Conservation (phyloP, 768 basidiomycete species). For the Porpolomopsis calyptriformis region DNA sequence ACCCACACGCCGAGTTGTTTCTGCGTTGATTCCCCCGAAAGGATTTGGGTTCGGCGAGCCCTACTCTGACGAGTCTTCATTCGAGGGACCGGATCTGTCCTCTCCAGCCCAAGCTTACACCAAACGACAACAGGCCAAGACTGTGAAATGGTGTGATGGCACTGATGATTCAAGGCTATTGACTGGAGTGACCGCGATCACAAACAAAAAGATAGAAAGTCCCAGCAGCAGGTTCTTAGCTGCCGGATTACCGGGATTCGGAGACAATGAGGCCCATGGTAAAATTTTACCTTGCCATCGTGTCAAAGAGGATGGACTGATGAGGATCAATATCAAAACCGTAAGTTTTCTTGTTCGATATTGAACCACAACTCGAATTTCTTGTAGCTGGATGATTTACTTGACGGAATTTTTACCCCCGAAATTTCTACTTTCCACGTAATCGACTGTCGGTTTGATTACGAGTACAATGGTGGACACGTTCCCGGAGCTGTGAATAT, state of each 20-base stretch:
- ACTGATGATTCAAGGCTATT: conserved; percentile 71
- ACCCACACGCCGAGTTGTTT: conserved; percentile 62
- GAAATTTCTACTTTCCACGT: conserved; percentile 63
- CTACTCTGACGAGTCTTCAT: conserved; percentile 46
- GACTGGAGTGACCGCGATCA: conserved; percentile 52
- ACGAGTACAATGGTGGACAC: conserved; percentile 92
- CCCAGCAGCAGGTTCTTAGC: conserved; percentile 47
- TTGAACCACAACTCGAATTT: neutral
- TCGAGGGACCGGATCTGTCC: conserved; percentile 60
- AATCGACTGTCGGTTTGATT: conserved; percentile 96
- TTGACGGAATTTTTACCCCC: conserved; percentile 63
- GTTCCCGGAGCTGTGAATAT: conserved; percentile 87
- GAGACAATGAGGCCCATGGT: conserved; percentile 86
- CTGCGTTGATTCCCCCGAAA: conserved; percentile 59
- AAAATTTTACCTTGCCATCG: conserved; percentile 91
- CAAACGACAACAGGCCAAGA: conserved; percentile 65
- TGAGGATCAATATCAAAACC: conserved; percentile 75
- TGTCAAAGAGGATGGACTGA: conserved; percentile 90
- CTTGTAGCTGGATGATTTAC: conserved; percentile 59
- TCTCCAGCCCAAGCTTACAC: conserved; percentile 77
- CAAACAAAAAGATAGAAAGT: conserved; percentile 26
- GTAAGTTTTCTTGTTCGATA: conserved; percentile 35
- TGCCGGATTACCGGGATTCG: conserved; percentile 72
- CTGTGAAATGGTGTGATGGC: conserved; percentile 69
- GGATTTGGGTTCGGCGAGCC: conserved; percentile 34